Evolutionary conservation across 176 grass and related monocot genomes (phyloP).

Genomic region (Saccharum officinarum): DNA sequence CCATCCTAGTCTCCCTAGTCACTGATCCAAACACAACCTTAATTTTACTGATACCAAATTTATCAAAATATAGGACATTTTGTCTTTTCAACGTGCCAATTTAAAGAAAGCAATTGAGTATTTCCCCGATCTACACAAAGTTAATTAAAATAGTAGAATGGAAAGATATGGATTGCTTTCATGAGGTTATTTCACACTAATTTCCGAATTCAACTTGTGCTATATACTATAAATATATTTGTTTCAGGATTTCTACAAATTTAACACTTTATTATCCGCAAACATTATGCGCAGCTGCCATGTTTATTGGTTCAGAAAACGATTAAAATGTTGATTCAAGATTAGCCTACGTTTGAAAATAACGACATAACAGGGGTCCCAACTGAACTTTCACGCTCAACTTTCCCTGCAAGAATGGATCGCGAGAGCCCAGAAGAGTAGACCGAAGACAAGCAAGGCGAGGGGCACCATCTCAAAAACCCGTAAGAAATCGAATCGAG

Average conservation of each 20-base stretch:
- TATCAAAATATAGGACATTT: neutral
- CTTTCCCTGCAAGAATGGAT: slow-evolving; percentile 60
- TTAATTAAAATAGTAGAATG: neutral
- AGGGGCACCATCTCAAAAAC: slow-evolving; percentile 18
- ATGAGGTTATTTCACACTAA: neutral
- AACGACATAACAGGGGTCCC: neutral
- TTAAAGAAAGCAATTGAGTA: too few species aligned
- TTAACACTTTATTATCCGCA: neutral
- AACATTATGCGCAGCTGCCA: neutral
- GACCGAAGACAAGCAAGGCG: slow-evolving; percentile 15
- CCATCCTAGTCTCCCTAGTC: too few species aligned
- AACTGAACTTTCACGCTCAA: slow-evolving; percentile 30
- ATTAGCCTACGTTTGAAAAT: neutral
- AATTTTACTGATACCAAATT: neutral
- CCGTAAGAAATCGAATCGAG: slow-evolving; percentile 44
- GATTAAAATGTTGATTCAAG: neutral
- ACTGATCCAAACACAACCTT: too few species aligned
- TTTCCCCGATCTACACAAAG: neutral
- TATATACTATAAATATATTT: too few species aligned
- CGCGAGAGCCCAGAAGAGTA: slow-evolving; percentile 22
- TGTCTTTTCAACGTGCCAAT: neutral
- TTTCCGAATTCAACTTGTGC: neutral
- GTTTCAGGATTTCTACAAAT: neutral
- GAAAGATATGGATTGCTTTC: neutral
- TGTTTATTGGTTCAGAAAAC: neutral